Percentiles rank a stretch among this genome's conserved stretches.
phyloP scores from a whole-genome alignment of 2,329 filamentous ascomycete genomes.

The Aspergillus cejpii region DNA sequence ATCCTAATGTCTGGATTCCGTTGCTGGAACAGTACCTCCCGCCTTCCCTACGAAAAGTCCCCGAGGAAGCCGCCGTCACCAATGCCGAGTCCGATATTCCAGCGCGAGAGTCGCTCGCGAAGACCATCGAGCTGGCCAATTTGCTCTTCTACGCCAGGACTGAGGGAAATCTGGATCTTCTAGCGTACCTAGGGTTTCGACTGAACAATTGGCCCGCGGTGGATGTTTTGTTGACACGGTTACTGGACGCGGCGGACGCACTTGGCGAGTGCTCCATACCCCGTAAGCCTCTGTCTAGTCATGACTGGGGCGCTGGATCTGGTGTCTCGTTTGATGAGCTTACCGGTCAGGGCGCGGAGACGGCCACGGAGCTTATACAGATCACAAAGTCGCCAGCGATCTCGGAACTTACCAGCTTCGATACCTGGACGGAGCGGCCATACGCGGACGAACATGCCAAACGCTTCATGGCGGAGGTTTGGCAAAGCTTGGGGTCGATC shows the following conservation, averaged over 20 bases:
- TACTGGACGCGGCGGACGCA: slow-evolving; percentile 35
- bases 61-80: slow-evolving; percentile 6
- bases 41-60: slow-evolving; percentile 16
- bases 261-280: slow-evolving; percentile 15
- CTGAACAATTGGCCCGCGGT: slow-evolving; percentile 39
- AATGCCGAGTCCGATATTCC: not conserved
- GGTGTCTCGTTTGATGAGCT: slow-evolving; percentile 28
- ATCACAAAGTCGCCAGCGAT: not conserved
- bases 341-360: slow-evolving; percentile 12
- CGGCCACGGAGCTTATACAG: slow-evolving; percentile 4
- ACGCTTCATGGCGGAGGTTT: slow-evolving; percentile 34
- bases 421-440: slow-evolving; percentile 23
- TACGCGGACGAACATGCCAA: slow-evolving; percentile 19
- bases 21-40: slow-evolving; percentile 33
- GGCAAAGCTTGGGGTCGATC: slow-evolving; percentile 36
- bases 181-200: slow-evolving; percentile 37
- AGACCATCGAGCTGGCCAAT: slow-evolving; percentile 27
- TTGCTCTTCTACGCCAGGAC: slow-evolving; percentile 28
- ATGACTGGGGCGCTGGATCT: slow-evolving; percentile 21
- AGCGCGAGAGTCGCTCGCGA: slow-evolving; percentile 16
- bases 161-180: slow-evolving; percentile 29
- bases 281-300: slow-evolving; percentile 23
- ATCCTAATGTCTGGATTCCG: slow-evolving; percentile 30
- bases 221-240: slow-evolving; percentile 31
- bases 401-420: slow-evolving; percentile 12